Evolutionary conservation across 2,329 filamentous ascomycete genomes (phyloP), one percentile per base, ranked within the genome.

Genomic region (Pseudogymnoascus sp.): DNA sequence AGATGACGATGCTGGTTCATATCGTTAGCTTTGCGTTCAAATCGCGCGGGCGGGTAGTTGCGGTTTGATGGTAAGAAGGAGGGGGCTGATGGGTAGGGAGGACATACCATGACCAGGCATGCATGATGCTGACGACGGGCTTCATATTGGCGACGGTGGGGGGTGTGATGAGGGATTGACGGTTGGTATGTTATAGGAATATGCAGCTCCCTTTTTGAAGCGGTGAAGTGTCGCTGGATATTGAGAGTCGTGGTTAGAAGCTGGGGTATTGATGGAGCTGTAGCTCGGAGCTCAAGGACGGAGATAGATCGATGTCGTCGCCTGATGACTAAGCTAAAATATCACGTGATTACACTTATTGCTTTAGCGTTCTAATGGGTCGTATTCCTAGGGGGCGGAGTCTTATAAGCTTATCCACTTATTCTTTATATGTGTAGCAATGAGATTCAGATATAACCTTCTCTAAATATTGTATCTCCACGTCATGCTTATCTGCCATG

Each of bases 21-120:
- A 10, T 25, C 23, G 16, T 65, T 63, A 62, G 46, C 62, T 64
- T 23, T 53, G 18, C 14, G 44, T 56, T 64, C 23, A 7, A 5
- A 7, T 37, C 5, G 40, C 16, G 8, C n/a, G 25, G 60, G 28
- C 14, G 8, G 11, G 23, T 38, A 50, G 38, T 31, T 46, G 23
- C 7, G 16, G 23, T 34, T 21, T 46, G 62, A 37, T 12, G 59
- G 40, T 37, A 42, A 21, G 40, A 31, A 61, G 63, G 64, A 42
- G 28, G 60, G 60, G 50, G 46, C 59, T 31, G 59, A 59, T 50
- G 61, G 64, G 46, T 14, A 36, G 42, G 38, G 63, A 56, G 59
- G 64, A 76, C 86, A 74, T 81, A 97, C 93, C 93, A 96, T 81
- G 88, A 91, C 92, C 93, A 97, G 73, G 93, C 93, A 80, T 96